A percentile compares a stretch with the other conserved stretches of the same genome.
Conservation (phyloP, 352 stramenopile genomes). For the Phytophthora cajani region DNA sequence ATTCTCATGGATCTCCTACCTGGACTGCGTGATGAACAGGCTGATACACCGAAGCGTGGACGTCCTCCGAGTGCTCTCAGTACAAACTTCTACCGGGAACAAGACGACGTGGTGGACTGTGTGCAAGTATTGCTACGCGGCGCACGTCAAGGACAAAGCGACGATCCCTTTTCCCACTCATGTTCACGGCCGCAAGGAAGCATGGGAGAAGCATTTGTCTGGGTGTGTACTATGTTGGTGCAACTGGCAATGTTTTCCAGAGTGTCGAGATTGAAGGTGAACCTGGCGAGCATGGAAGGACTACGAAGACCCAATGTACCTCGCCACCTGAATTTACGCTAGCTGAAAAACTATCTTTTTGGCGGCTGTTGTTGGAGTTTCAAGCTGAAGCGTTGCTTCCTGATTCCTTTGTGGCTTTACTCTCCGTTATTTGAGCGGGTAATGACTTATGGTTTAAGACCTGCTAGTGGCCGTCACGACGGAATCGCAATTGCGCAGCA, state of each 20-base stretch:
- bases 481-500: conserved; percentile 15
- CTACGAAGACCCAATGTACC: too few species aligned
- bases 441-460: conserved; percentile 10
- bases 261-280: too few species aligned
- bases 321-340: too few species aligned
- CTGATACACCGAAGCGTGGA: neutral
- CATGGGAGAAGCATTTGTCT: too few species aligned
- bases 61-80: conserved; percentile 4
- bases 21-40: neutral
- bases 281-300: too few species aligned
- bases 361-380: conserved; percentile 3
- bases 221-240: too few species aligned
- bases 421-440: conserved; percentile 2
- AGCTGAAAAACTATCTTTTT: neutral
- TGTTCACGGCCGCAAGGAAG: too few species aligned
- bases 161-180: neutral
- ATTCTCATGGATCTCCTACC: conserved; percentile 5
- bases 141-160: neutral
- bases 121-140: conserved; percentile 12
- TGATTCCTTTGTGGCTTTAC: conserved; percentile 2
- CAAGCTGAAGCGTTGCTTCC: conserved; percentile 6
- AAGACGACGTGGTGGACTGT: conserved; percentile 9
- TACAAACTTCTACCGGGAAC: conserved; percentile 5
- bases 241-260: too few species aligned
- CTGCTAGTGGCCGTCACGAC: conserved; percentile 12